Evolutionary conservation across 768 basidiomycete species (phyloP).

Genomic region (Paxillus ammoniavirescens): DNA sequence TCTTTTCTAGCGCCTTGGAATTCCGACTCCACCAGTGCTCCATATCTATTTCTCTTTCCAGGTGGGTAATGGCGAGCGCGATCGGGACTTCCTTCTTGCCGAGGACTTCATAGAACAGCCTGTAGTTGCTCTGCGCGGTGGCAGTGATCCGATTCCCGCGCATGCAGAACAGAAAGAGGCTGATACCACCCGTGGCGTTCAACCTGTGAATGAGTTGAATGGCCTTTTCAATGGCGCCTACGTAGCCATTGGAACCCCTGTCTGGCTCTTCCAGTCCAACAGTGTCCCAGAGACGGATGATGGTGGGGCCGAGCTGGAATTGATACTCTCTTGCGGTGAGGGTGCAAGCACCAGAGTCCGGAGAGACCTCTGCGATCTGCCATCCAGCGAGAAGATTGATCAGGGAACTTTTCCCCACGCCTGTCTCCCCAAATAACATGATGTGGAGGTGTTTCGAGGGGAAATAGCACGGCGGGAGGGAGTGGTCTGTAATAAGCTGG

Average conservation of each 20-base stretch:
- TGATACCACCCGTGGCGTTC: conserved; percentile 23
- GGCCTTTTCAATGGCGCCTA: conserved; percentile 13
- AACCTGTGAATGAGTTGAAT: conserved; percentile 25
- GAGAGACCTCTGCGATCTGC: neutral
- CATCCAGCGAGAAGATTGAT: conserved; percentile 8
- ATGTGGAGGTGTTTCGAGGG: conserved; percentile 13
- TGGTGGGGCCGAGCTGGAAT: conserved; percentile 1
- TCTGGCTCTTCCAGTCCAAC: conserved; percentile 19
- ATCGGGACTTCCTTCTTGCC: conserved; percentile 28
- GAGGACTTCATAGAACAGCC: conserved; percentile 20
- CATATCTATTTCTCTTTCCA: conserved; percentile 24
- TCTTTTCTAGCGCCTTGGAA: neutral
- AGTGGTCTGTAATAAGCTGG: neutral
- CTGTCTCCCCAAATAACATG: conserved; percentile 36
- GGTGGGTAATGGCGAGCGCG: conserved; percentile 32
- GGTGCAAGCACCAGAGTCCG: conserved; percentile 25
- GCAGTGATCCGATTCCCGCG: conserved; percentile 31
- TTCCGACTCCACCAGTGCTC: conserved; percentile 23
- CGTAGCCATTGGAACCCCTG: neutral
- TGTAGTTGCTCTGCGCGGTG: conserved; percentile 29
- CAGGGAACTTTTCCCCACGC: conserved; percentile 15
- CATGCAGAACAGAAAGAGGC: conserved; percentile 35
- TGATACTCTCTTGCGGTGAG: conserved; percentile 18
- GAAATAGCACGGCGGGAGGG: neutral
- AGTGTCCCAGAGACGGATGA: conserved; percentile 18